phyloP scores from a whole-genome alignment of 2,329 filamentous ascomycete species.

The Aspergillus luchuensis region DNA sequence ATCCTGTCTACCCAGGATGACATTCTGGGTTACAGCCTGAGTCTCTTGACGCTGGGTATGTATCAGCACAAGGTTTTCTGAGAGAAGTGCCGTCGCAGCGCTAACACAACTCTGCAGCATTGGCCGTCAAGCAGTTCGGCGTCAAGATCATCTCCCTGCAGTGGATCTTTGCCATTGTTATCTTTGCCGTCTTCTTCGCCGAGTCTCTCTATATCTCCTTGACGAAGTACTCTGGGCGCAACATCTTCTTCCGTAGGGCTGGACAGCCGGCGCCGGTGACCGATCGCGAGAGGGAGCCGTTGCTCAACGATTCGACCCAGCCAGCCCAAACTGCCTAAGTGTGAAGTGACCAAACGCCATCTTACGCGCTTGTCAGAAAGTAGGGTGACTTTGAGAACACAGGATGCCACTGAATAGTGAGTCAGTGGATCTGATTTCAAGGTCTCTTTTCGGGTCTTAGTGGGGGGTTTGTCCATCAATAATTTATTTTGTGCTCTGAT shows the following conservation, averaged over 20 bases:
- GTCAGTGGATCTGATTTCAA: not conserved
- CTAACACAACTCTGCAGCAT: conserved; percentile 43
- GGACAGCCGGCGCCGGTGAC: conserved; percentile 39
- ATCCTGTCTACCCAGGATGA: conserved; percentile 71
- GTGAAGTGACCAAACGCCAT: too few species aligned
- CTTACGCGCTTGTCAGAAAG: not conserved
- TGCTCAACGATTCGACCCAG: conserved; percentile 47
- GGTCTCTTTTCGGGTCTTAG: not conserved
- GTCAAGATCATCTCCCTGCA: conserved; percentile 75
- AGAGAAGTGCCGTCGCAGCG: not conserved
- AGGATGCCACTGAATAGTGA: not conserved
- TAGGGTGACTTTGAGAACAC: not conserved
- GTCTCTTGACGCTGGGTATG: conserved; percentile 69
- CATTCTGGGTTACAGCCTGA: conserved; percentile 78
- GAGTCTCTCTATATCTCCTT: conserved; percentile 56
- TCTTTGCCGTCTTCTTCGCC: conserved; percentile 75
- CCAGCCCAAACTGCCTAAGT: not conserved
- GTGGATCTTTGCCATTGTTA: conserved; percentile 89
- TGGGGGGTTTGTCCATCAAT: not conserved
- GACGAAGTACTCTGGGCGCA: conserved; percentile 38
- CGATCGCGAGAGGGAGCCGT: conserved; percentile 57
- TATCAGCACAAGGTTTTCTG: conserved; percentile 6
- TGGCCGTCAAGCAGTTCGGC: conserved; percentile 76
- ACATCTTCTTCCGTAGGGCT: conserved; percentile 38
- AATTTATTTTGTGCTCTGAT: not conserved